Percentiles rank a stretch among this genome's conserved stretches.
These are phyloP conservation scores for Globisporangium rhizosaccharum DNA, from an alignment of 352 stramenopile genomes.

Conservation along the genomic window DNA sequence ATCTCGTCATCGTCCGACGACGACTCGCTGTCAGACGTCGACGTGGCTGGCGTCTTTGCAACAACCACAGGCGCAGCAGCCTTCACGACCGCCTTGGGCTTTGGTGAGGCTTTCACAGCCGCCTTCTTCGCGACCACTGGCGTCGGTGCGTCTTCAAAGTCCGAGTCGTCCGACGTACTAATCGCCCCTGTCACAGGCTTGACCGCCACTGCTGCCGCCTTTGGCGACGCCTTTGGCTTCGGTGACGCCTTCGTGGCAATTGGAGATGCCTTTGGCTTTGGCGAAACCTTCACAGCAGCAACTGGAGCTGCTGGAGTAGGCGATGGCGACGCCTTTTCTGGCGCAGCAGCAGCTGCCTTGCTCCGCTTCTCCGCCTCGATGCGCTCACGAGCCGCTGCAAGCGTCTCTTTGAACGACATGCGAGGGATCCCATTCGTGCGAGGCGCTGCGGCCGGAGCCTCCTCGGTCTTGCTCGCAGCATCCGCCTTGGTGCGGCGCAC, in stretches of 20 bases:
- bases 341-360: constrained; percentile 1
- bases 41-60: constrained; percentile 5
- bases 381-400: constrained; percentile 27
- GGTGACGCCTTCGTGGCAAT: constrained; percentile 12
- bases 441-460: constrained; percentile 3
- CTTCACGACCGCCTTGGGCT: constrained; percentile 2
- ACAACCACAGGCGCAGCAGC: background rate
- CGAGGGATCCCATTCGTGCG: constrained; percentile 12
- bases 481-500: constrained; percentile 16
- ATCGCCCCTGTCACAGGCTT: background rate
- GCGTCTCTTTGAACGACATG: constrained; percentile 35
- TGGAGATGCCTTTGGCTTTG: background rate
- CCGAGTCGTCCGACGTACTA: background rate
- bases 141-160: background rate
- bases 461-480: constrained; percentile 11
- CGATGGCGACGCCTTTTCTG: background rate
- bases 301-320: background rate
- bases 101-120: background rate
- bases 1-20: constrained; percentile 62
- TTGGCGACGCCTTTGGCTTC: background rate
- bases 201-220: background rate
- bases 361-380: constrained; percentile 29
- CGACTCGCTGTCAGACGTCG: constrained; percentile 28
- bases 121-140: background rate
- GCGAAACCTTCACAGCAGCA: constrained; percentile 3